phyloP scores from a whole-genome alignment of 768 basidiomycete genomes.

The Rhodotorula graminis region DNA sequence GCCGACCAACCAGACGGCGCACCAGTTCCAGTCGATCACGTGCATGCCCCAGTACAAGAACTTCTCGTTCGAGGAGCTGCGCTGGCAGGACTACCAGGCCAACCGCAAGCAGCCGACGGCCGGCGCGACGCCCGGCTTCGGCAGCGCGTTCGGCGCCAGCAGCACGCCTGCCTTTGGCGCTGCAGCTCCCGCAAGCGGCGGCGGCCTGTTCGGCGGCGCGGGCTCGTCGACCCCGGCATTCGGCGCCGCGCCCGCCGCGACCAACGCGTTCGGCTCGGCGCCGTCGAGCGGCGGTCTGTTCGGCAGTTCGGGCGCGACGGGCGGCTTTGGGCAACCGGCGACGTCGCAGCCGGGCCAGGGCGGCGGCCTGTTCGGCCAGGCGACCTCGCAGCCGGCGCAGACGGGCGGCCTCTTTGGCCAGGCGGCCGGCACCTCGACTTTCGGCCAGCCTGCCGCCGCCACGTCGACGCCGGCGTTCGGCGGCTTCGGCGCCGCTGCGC shows the following conservation, averaged over 20 bases:
- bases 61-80: constrained; percentile 75
- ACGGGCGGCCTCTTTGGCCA: constrained; percentile 27
- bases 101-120: constrained; percentile 60
- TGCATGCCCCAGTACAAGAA: constrained; percentile 73
- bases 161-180: constrained; percentile 30
- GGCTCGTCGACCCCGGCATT: constrained; percentile 27
- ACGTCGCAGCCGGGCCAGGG: constrained; percentile 19
- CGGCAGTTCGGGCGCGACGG: constrained; percentile 2
- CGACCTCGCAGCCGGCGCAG: constrained; percentile 22
- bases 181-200: constrained; percentile 4
- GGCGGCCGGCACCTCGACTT: not conserved
- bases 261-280: constrained; percentile 15
- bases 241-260: not conserved
- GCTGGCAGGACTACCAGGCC: constrained; percentile 69
- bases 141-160: constrained; percentile 36
- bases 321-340: constrained; percentile 28
- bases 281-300: constrained; percentile 13
- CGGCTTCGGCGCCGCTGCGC: constrained; percentile 21
- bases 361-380: constrained; percentile 28
- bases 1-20: constrained; percentile 37
- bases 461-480: constrained; percentile 44
- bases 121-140: not conserved
- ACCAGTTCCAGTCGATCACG: constrained; percentile 76
- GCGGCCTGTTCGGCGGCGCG: constrained; percentile 42
- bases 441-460: constrained; percentile 37